phyloP scores from a whole-genome alignment of 306 rosid species.

The Casuarina cunninghamiana region DNA sequence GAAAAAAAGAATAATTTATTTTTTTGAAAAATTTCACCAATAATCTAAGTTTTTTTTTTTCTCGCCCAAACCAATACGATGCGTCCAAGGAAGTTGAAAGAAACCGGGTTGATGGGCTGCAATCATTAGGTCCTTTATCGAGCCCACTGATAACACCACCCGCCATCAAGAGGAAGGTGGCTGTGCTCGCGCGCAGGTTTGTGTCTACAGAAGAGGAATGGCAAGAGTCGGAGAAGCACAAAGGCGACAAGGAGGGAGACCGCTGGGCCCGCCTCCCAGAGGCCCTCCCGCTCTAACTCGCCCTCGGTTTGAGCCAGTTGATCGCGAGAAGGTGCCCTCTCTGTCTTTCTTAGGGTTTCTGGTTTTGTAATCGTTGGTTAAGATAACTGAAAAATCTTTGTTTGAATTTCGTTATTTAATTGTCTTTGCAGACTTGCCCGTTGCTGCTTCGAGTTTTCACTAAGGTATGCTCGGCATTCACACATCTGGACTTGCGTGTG shows the following conservation, averaged over 20 bases:
- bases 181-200: too few relatives aligned
- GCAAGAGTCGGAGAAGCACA: slow-evolving; percentile 39
- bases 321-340: slow-evolving; percentile 52
- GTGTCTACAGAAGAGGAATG: slow-evolving; percentile 26
- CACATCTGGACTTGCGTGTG: background rate
- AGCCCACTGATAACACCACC: background rate
- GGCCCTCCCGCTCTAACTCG: slow-evolving; percentile 42
- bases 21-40: too few relatives aligned
- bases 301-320: slow-evolving; percentile 55
- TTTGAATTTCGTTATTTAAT: background rate
- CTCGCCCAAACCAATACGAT: too few relatives aligned
- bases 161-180: too few relatives aligned
- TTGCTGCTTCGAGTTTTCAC: slow-evolving; percentile 90
- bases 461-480: slow-evolving; percentile 43
- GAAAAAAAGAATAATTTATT: too few relatives aligned
- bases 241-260: slow-evolving; percentile 47
- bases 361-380: background rate
- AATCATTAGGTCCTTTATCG: too few relatives aligned
- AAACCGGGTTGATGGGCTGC: too few relatives aligned
- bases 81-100: too few relatives aligned
- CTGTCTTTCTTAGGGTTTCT: background rate
- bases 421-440: slow-evolving; percentile 74
- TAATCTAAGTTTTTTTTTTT: too few relatives aligned
- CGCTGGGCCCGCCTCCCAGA: slow-evolving; percentile 41
- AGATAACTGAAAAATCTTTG: background rate